Percentiles rank a stretch among this genome's conserved stretches.
phyloP scores from a whole-genome alignment of 306 rosid species.

The Macrotyloma uniflorum region DNA sequence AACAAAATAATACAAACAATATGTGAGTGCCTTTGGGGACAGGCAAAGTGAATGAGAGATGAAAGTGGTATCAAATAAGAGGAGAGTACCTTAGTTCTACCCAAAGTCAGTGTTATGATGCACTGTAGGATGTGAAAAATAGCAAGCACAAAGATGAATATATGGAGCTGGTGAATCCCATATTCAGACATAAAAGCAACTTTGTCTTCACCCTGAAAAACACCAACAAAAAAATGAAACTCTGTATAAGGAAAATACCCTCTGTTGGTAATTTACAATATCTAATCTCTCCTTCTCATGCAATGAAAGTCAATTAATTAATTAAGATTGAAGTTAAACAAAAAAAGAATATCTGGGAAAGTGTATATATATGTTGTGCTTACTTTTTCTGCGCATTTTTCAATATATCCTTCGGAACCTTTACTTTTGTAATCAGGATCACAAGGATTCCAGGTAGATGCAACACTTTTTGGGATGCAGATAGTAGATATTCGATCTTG shows the following conservation, averaged over 20 bases:
- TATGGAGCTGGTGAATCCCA: slow-evolving; percentile 82
- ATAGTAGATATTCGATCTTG: slow-evolving; percentile 44
- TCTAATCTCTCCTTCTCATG: background rate
- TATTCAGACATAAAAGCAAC: slow-evolving; percentile 74
- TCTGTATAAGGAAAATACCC: background rate
- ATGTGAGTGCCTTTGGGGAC: background rate
- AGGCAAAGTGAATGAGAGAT: background rate
- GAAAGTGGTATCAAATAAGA: background rate
- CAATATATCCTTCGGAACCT: slow-evolving; percentile 38
- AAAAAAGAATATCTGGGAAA: background rate
- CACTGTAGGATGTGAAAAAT: slow-evolving; percentile 65
- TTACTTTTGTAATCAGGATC: background rate
- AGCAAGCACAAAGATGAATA: slow-evolving; percentile 75
- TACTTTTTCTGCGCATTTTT: slow-evolving; percentile 48
- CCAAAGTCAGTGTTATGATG: slow-evolving; percentile 58
- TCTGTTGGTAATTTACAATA: background rate
- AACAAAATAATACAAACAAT: no score
- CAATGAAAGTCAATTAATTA: background rate
- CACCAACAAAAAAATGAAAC: no score
- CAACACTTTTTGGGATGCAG: slow-evolving; percentile 53
- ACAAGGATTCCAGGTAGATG: slow-evolving; percentile 70
- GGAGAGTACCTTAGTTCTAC: slow-evolving; percentile 59
- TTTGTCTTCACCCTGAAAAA: slow-evolving; percentile 49
- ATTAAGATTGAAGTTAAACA: background rate
- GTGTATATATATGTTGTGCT: background rate